Conservation (phyloP, 2,329 filamentous ascomycete species). For the Moelleriella libera region DNA sequence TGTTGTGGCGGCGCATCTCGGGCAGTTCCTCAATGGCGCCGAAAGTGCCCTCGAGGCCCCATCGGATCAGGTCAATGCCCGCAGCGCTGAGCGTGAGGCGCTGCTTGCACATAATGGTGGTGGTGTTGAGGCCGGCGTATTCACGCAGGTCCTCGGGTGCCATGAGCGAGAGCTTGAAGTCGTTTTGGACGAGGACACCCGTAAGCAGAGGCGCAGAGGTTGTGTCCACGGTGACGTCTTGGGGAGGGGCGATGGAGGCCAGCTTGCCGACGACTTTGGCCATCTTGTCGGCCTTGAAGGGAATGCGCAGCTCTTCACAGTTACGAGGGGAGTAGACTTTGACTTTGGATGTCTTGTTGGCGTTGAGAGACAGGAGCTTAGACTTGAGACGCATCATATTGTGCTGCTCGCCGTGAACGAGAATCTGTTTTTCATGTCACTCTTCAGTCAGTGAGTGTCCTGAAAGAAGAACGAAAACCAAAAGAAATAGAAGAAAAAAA, state of each 20-base stretch:
- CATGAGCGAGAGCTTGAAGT: conserved; percentile 96
- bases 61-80: conserved; percentile 79
- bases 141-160: conserved; percentile 90
- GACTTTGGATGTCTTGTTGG: conserved; percentile 63
- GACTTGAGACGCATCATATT: conserved; percentile 98
- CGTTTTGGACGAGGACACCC: conserved; percentile 90
- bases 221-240: conserved; percentile 17
- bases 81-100: conserved; percentile 77
- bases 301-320: conserved; percentile 86
- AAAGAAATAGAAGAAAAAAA: background rate
- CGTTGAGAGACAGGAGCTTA: conserved; percentile 83
- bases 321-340: conserved; percentile 93
- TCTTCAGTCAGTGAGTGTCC: background rate
- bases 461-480: conserved; percentile 10
- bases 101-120: conserved; percentile 85
- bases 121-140: conserved; percentile 93
- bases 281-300: conserved; percentile 88
- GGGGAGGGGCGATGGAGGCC: conserved; percentile 63
- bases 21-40: conserved; percentile 64
- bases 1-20: conserved; percentile 28
- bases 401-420: conserved; percentile 93
- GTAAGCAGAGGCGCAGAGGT: conserved; percentile 47
- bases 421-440: conserved; percentile 43
- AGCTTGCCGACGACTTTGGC: conserved; percentile 94
- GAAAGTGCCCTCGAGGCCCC: conserved; percentile 90